phyloP scores from a whole-genome alignment of 2,329 filamentous ascomycete genomes.

The Fusarium veterinarium region DNA sequence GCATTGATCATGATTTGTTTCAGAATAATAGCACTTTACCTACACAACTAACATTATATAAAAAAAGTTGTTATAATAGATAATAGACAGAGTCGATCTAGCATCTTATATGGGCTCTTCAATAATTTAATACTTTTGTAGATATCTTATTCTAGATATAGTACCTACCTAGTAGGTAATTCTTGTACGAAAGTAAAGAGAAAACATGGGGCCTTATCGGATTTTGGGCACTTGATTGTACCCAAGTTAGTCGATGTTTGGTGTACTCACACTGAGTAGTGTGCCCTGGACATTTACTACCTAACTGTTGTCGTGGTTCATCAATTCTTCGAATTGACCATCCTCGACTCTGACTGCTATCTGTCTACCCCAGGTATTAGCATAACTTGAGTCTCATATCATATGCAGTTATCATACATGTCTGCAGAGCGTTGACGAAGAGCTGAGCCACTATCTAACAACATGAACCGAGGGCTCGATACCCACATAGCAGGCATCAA shows the following conservation, averaged over 20 bases:
- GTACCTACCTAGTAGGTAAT: no score
- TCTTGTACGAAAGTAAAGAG: background rate
- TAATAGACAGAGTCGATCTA: background rate
- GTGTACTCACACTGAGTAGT: background rate
- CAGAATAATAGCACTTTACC: background rate
- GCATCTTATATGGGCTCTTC: background rate
- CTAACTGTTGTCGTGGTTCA: background rate
- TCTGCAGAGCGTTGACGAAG: background rate
- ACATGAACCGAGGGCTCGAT: background rate
- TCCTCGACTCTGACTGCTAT: background rate
- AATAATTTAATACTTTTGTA: background rate
- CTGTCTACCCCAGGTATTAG: background rate
- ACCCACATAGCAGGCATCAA: background rate
- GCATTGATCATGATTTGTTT: background rate
- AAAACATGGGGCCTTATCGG: background rate
- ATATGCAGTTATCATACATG: background rate
- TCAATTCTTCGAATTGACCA: background rate
- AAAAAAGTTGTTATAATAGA: background rate
- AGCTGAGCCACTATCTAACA: constrained; percentile 18
- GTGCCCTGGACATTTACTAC: background rate
- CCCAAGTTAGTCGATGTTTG: background rate
- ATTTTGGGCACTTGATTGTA: background rate
- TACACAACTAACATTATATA: background rate
- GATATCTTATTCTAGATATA: background rate
- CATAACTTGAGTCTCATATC: background rate